These are phyloP conservation scores for Gossypium schwendimanii DNA, from an alignment of 441 rosid species.

Conservation along the genomic window DNA sequence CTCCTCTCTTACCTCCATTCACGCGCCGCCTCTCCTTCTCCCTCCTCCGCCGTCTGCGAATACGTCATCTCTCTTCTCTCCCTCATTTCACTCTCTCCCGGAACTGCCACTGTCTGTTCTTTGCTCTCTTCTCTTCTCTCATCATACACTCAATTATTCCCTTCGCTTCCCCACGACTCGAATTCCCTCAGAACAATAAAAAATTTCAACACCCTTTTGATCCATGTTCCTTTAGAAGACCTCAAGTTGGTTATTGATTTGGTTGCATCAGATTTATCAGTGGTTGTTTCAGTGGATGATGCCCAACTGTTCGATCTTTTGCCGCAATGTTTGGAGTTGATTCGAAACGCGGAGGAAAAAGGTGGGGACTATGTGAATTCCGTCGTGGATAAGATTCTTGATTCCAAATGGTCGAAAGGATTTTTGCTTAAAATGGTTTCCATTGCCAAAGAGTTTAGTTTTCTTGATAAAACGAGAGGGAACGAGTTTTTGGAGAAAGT, in stretches of 20 bases:
- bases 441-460: constrained; percentile 44
- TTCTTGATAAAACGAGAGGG: constrained; percentile 45
- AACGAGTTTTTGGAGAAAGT: constrained; percentile 59
- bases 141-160: constrained; percentile 45
- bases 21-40: constrained; percentile 43
- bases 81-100: constrained; percentile 46
- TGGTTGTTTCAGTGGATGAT: constrained; percentile 40
- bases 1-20: constrained; percentile 48
- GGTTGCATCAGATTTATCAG: constrained; percentile 22
- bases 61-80: constrained; percentile 49
- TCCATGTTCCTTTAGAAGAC: constrained; percentile 27
- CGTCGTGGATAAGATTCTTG: constrained; percentile 36
- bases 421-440: constrained; percentile 52
- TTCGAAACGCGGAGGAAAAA: constrained; percentile 31
- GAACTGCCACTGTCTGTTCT: constrained; percentile 31
- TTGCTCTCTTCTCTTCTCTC: constrained; percentile 58
- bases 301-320: constrained; percentile 65
- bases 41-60: constrained; percentile 52
- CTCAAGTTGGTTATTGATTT: constrained; percentile 35
- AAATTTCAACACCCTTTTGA: constrained; percentile 39
- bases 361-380: constrained; percentile 34
- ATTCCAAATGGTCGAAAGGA: constrained; percentile 54
- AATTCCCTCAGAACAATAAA: constrained; percentile 54
- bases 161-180: constrained; percentile 49
- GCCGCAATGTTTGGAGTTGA: constrained; percentile 47